Base-by-base conservation (phyloP, 2,329 filamentous ascomycete genomes). In the Aspergillus niger region DNA sequence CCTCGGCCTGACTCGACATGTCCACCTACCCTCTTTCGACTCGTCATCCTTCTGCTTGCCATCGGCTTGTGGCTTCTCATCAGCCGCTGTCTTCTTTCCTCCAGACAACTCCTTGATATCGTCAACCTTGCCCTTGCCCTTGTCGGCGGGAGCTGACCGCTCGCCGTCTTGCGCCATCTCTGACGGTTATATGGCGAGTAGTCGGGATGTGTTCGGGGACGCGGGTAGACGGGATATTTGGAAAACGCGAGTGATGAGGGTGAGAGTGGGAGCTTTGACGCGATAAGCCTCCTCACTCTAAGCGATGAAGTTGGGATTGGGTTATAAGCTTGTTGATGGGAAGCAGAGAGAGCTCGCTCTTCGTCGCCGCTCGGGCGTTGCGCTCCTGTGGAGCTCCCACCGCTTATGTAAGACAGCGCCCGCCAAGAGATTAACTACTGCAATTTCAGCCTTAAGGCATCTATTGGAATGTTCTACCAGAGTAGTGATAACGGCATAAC, bases 161-260 rank as follows among this genome's bases (percentile, higher is more conserved):
- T 96, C 91, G 82, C 89, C 91, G 80, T 96, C 92, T 84, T 96
- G 91, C 81, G 93, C 93, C 95, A 98, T 97, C 80, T 79, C 69
- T 71, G 69, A 73, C 65, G 69, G 67, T 65, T 73, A 66, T 68
- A 66, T 70, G 68, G 71, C 66, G 68, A 70, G 69, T 64, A 67
- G 26, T 50, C 47, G 24, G 47, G 63, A 65, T 68, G 65, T 64
- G 61, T 52, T 57, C 58, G 43, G 41, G 59, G 59, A 61, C 41
- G 52, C 58, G 52, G 60, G 53, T 57, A 32, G 20, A 53, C 38
- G 50, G 53, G 26, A 36, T 53, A 41, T 53, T 44, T 48, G 8
- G 54, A 56, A 28, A 61, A 28, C 22, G 24, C 30, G 22, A 44
- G n/a, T 39, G 43, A 58, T 28, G 48, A 53, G 55, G 47, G 53